phyloP scores from a whole-genome alignment of 345 rosid genomes.

The Hibiscus syriacus region DNA sequence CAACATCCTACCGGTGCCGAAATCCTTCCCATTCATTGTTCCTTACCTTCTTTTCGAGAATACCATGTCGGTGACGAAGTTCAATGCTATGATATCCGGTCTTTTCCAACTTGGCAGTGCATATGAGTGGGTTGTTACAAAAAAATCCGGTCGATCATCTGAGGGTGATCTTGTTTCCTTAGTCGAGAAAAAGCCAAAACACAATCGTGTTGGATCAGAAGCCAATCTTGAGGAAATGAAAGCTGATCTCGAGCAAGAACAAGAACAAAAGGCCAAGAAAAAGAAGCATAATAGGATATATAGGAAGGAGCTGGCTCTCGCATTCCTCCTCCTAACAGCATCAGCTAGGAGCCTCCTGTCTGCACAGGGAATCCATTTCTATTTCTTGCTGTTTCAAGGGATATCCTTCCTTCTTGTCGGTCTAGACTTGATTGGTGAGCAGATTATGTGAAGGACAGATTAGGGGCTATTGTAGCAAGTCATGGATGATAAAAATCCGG shows the following conservation, averaged over 20 bases:
- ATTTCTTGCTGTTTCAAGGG: constrained; percentile 95
- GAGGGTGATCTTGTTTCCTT: constrained; percentile 78
- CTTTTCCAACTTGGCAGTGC: constrained; percentile 97
- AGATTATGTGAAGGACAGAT: constrained; percentile 43
- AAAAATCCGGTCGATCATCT: constrained; percentile 86
- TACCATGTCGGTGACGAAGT: constrained; percentile 95
- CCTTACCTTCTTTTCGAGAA: constrained; percentile 96
- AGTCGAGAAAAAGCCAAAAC: constrained; percentile 46
- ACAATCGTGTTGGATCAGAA: constrained; percentile 45
- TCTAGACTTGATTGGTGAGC: constrained; percentile 93
- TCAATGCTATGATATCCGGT: constrained; percentile 92
- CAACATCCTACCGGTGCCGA: constrained; percentile 86
- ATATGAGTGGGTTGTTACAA: constrained; percentile 92
- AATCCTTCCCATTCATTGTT: constrained; percentile 87
- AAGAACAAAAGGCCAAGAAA: constrained; percentile 29
- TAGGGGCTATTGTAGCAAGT: constrained; percentile 9
- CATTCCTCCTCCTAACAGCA: constrained; percentile 79
- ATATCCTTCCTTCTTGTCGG: constrained; percentile 89
- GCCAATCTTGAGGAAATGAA: constrained; percentile 48
- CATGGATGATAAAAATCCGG: background rate
- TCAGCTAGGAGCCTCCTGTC: constrained; percentile 86
- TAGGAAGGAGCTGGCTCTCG: constrained; percentile 70
- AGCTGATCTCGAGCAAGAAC: constrained; percentile 17
- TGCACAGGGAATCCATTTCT: constrained; percentile 95
- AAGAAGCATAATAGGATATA: constrained; percentile 86